Conservation (phyloP, 164 flowering plant species). For the Saururus chinensis region DNA sequence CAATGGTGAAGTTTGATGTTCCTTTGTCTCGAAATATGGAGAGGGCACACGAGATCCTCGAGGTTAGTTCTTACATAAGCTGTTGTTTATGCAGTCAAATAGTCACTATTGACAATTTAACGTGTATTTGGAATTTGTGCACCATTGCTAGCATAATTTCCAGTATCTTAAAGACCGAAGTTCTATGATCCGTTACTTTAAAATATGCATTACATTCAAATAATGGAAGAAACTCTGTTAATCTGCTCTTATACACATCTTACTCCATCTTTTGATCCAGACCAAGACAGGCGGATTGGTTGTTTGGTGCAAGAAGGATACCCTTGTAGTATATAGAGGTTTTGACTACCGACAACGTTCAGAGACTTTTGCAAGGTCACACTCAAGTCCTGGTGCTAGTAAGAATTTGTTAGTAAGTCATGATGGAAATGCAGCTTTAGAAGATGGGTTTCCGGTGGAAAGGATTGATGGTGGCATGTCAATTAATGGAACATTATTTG, state of each 20-base stretch:
- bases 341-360: conserved; percentile 17
- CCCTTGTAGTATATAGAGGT: conserved; percentile 74
- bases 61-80: conserved; percentile 32
- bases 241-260: too few relatives aligned
- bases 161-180: too few relatives aligned
- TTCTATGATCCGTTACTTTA: too few relatives aligned
- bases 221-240: too few relatives aligned
- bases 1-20: conserved; percentile 63
- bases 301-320: conserved; percentile 67
- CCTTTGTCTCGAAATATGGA: conserved; percentile 84
- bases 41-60: conserved; percentile 83
- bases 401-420: conserved; percentile 1
- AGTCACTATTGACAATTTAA: too few relatives aligned
- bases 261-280: conserved; percentile 21
- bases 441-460: conserved; percentile 8
- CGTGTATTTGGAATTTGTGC: too few relatives aligned
- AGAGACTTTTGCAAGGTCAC: conserved; percentile 7
- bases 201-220: too few relatives aligned
- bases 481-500: conserved; percentile 44
- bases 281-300: conserved; percentile 84
- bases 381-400: conserved; percentile 8
- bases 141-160: too few relatives aligned
- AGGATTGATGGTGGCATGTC: conserved; percentile 9
- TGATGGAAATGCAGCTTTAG: conserved; percentile 6
- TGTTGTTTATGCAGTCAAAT: background rate